phyloP scores from a whole-genome alignment of 2,329 filamentous ascomycete genomes.

The Trichoderma breve region DNA sequence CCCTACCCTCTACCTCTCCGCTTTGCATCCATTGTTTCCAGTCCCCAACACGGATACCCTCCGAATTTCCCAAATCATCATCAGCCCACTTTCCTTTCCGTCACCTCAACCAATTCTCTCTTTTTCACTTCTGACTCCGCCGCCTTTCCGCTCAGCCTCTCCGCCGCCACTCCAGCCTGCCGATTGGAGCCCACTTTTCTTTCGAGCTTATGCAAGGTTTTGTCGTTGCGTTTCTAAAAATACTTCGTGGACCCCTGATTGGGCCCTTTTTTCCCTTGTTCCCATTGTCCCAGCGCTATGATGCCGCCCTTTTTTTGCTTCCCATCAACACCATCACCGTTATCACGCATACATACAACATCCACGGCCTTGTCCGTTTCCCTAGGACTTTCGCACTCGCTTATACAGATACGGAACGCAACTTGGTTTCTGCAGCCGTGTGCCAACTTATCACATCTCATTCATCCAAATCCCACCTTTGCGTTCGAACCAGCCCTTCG shows the following conservation, averaged over 20 bases:
- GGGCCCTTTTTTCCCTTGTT: background rate
- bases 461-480: background rate
- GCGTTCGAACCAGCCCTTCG: background rate
- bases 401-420: background rate
- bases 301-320: background rate
- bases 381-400: background rate
- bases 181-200: background rate
- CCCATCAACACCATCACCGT: background rate
- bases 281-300: background rate
- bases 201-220: background rate
- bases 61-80: background rate
- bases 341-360: background rate
- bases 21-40: background rate
- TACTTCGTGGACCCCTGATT: background rate
- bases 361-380: background rate
- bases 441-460: background rate
- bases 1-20: background rate
- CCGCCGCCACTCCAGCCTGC: constrained; percentile 5
- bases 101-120: background rate
- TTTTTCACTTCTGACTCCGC: background rate
- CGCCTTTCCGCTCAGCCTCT: constrained; percentile 14
- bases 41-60: background rate
- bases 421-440: background rate
- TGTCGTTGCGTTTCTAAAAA: constrained; percentile 10
- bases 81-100: background rate